Evolutionary conservation across 805 yeast genomes (phyloP), one percentile per base, ranked within the genome.

Genomic region (Candida krabiensis): DNA sequence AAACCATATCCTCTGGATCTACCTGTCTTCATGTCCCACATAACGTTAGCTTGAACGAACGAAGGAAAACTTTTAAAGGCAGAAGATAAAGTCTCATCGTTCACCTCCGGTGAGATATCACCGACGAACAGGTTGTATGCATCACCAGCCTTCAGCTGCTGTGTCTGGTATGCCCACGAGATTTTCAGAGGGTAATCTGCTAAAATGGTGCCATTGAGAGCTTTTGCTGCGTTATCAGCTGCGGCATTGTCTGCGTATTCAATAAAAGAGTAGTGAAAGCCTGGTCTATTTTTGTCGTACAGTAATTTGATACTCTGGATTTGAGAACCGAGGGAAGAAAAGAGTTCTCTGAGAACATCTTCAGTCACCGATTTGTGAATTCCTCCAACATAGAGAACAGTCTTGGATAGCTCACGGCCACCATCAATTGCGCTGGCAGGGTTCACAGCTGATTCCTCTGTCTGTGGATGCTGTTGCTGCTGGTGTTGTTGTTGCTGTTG

Each of bases 11-110:
- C 95, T 64, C 96, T 73, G 3, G 95, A 86, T 57, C 96, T 73
- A 29, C 95, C 93, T 18, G 93, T 83, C 60, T 86, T 90, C 95
- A 87, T 86, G 60, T 89, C 96, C 96, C 96, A 88, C 96, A 88
- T 89, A 22, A 88, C 96, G 51, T 88, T 89, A 9, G 95, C 96
- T 60, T 86, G 93, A 32, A 77, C 66, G 52, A 85, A 67, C 1
- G 88, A 74, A 13, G 70, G 67, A 59, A 75, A 84, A 39, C 69
- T 66, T 4, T 67, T 50, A 56, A 88, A 88, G 9, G 83, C 70
- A 30, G 61, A 64, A 35, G 69, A 69, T 45, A 88, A 71, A 13
- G 77, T 57, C 48, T 84, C 95, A 62, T 89, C 96, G 56, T 85
- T 81, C 25, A 89, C 82, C 53, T 89, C 95, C 6, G 83, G 71